phyloP scores from a whole-genome alignment of 75 land plant genomes.

The Pseudotsuga menziesii region DNA sequence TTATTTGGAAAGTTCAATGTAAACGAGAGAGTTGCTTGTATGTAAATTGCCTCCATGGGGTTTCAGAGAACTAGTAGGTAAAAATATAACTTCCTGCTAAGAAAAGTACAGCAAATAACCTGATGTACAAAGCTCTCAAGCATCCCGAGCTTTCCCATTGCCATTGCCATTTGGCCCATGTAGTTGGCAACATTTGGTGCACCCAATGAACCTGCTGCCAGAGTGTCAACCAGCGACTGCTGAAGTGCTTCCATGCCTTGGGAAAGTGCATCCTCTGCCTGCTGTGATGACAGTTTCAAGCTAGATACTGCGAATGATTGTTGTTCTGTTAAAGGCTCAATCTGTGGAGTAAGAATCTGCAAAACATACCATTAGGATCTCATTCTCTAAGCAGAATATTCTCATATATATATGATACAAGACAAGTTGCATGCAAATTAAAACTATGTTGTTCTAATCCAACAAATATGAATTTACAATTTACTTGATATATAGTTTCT shows the following conservation, averaged over 20 bases:
- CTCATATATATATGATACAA: too few relatives aligned
- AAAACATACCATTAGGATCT: too few relatives aligned
- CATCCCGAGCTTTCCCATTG: constrained; percentile 52
- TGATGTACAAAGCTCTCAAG: constrained; percentile 60
- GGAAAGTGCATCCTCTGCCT: constrained; percentile 74
- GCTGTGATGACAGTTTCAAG: constrained; percentile 55
- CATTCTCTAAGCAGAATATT: too few relatives aligned
- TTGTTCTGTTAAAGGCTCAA: constrained; percentile 60
- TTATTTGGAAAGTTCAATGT: too few relatives aligned
- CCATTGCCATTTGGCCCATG: constrained; percentile 52
- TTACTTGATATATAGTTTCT: too few relatives aligned
- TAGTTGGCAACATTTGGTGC: constrained; percentile 31
- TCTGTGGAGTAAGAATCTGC: constrained; percentile 58
- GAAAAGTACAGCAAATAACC: constrained; percentile 21
- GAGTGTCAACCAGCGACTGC: constrained; percentile 39
- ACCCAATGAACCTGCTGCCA: constrained; percentile 25
- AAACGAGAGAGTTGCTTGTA: too few relatives aligned
- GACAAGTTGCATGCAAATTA: too few relatives aligned
- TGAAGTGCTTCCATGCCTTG: constrained; percentile 73
- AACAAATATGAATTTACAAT: too few relatives aligned
- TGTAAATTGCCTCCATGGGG: too few relatives aligned
- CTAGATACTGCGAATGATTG: constrained; percentile 28
- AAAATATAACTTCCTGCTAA: too few relatives aligned
- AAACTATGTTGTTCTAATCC: too few relatives aligned
- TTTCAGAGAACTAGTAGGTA: too few relatives aligned